phyloP scores from a whole-genome alignment of 176 grass and related monocot genomes.

The Oryza longistaminata region DNA sequence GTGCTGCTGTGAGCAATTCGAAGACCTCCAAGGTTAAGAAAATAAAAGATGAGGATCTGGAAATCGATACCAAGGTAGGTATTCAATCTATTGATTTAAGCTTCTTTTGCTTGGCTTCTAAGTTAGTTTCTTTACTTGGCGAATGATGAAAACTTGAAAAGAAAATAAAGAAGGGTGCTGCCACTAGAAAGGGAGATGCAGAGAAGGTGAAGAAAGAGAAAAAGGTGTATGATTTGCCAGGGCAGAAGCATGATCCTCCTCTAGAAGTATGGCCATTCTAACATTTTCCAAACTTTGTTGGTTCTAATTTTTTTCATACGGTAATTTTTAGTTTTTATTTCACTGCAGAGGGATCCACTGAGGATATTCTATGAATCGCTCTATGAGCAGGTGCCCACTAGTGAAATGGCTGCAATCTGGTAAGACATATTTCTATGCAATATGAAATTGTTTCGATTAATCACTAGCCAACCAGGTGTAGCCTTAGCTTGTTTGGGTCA shows the following conservation, averaged over 20 bases:
- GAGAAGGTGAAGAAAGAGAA: slow-evolving; percentile 40
- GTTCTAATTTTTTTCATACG: slow-evolving; percentile 1
- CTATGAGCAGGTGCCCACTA: slow-evolving; percentile 75
- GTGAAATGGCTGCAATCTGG: slow-evolving; percentile 90
- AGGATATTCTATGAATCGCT: slow-evolving; percentile 97
- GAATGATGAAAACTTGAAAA: slow-evolving; percentile 39
- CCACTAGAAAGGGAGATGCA: neutral
- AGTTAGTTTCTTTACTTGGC: slow-evolving; percentile 23
- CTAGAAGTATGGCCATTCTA: slow-evolving; percentile 61
- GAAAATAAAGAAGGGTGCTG: slow-evolving; percentile 35
- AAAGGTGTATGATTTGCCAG: slow-evolving; percentile 84
- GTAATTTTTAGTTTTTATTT: slow-evolving; percentile 20
- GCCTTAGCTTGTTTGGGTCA: slow-evolving; percentile 5
- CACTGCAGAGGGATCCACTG: slow-evolving; percentile 82
- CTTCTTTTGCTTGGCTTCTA: slow-evolving; percentile 25
- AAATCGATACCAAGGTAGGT: slow-evolving; percentile 55
- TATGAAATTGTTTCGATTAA: neutral
- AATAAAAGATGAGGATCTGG: slow-evolving; percentile 44
- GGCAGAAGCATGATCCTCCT: slow-evolving; percentile 91
- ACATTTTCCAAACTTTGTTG: slow-evolving; percentile 29
- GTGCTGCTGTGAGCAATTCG: slow-evolving; percentile 18
- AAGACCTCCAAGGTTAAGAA: slow-evolving; percentile 50
- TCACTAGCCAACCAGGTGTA: slow-evolving; percentile 12
- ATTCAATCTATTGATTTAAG: slow-evolving; percentile 16
- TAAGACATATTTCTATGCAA: slow-evolving; percentile 36